These are phyloP conservation scores for Dioszegia aurantiaca DNA, from an alignment of 768 basidiomycete species.

Conservation along the genomic window DNA sequence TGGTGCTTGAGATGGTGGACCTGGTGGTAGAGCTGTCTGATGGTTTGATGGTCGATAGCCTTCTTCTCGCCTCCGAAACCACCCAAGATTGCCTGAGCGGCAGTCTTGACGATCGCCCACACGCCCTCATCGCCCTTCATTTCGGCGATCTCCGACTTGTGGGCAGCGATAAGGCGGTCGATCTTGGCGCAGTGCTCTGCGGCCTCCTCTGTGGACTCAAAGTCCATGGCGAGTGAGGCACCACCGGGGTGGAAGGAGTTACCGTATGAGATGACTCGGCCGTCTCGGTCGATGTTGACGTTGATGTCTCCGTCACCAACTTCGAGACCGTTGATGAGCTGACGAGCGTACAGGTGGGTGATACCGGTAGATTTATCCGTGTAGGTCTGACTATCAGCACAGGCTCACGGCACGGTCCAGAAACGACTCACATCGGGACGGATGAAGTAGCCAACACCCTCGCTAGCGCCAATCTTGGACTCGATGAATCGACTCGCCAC, in stretches of 20 bases:
- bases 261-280: conserved; percentile 77
- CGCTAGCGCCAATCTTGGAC: conserved; percentile 24
- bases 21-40: conserved; percentile 22
- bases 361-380: conserved; percentile 81
- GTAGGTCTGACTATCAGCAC: conserved; percentile 55
- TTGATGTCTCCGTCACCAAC: conserved; percentile 90
- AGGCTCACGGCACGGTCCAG: not conserved
- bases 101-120: conserved; percentile 44
- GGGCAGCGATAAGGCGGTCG: conserved; percentile 21
- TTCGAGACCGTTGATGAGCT: conserved; percentile 79
- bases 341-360: conserved; percentile 82
- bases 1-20: conserved; percentile 35
- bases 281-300: conserved; percentile 77
- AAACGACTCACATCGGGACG: conserved; percentile 49
- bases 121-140: conserved; percentile 34
- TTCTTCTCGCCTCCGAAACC: conserved; percentile 22
- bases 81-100: conserved; percentile 33
- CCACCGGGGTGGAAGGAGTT: conserved; percentile 80
- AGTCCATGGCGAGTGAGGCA: conserved; percentile 55
- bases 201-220: conserved; percentile 26
- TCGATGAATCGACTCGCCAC: conserved; percentile 35
- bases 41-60: conserved; percentile 25
- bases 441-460: conserved; percentile 46
- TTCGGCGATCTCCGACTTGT: conserved; percentile 26
- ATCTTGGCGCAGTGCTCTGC: conserved; percentile 32